Base-by-base conservation (phyloP, 768 basidiomycete genomes). In the Suillus paluster region DNA sequence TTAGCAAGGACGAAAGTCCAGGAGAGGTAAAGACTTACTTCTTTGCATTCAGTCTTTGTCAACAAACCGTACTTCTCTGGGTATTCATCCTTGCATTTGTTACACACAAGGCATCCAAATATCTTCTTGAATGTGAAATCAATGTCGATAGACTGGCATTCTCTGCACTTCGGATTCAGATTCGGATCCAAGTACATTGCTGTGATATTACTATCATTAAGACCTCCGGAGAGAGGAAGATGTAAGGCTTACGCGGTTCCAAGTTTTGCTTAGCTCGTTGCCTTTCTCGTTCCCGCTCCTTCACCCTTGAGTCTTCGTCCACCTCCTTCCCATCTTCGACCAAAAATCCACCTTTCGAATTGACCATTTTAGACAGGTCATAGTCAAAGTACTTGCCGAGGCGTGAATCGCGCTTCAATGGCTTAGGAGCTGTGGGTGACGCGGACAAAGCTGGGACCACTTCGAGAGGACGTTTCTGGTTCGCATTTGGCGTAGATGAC, bases 11-110 rank as follows among this genome's bases (percentile, higher is more conserved):
- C 5, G 38, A 52, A n/a, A 41, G 36, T 45, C 30, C 3, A 49
- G n/a, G 46, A 56, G 34, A 36, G 19, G 45, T 34, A 23, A 25
- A 23, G 8, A 70, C 85, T 48, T 65, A 91, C 94, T 81, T 94
- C 91, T 77, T 96, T 97, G 76, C 97, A 99, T 77, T 99, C 97
- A 0, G 97, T 98, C 80, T 99, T 99, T 7, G 97, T 99, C 60
- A 99, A 76, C 8, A 99, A 80, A 72, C 94, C 93, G 71, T 97
- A 99, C 75, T 90, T 93, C 69, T 98, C 96, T 8, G 95, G 93
- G 59, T 86, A 83, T 62, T 90, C 87, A 68, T 95, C 89, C 79
- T 96, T 95, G 76, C 96, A 98, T 63, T 83, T 85, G 68, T 91
- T 90, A 78, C 97, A 99, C 1, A 99, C 92, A 17, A 87, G 75